Base-by-base conservation (phyloP, 192 early-diverging fungal species). In the Backusella mclennaniae region DNA sequence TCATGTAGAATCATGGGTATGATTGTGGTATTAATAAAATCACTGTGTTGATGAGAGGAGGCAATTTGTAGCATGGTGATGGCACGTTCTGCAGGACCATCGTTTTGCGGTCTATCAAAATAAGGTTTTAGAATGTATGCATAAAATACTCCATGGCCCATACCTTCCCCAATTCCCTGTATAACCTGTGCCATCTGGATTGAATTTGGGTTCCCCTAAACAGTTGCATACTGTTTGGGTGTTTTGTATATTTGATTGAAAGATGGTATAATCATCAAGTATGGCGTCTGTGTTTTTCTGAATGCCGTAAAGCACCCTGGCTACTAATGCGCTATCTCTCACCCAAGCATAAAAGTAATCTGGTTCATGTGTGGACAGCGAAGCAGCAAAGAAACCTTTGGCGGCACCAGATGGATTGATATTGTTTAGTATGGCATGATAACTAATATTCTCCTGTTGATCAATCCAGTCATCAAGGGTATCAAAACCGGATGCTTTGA, bases 281-380 rank as follows among this genome's bases (percentile, higher is more conserved):
- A 36, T 78, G 46, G 31, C 70, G 73, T 70, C 36, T 12, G 78
- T 81, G 9, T 74, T 73, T n/a, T 36, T 41, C 21, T 79, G 73
- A 19, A 26, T 11, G 12, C 56, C 56, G 26, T 63, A 26, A 2
- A 77, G 23, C 11, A 75, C 73, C 6, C 66, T 35, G 49, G 39
- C 70, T 12, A 67, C 66, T 8, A 85, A 77, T 21, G 75, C 39
- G 11, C 90, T 67, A n/a, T 84, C 87, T 71, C 93, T 82, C 11
- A 87, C 87, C 94, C 94, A 95, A 6, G 85, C 63, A 66, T 93
- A 96, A 63, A 85, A 95, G 84, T 95, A 95, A 83, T 95, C 84
- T 0, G 89, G 92, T 17, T 81, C 67, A 21, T 67, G 66, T 1
- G 72, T 79, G 14, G 74, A 76, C 0, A 70, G 53, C 21, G 81